phyloP scores from a whole-genome alignment of 768 basidiomycete species.

The Russula vinacea region DNA sequence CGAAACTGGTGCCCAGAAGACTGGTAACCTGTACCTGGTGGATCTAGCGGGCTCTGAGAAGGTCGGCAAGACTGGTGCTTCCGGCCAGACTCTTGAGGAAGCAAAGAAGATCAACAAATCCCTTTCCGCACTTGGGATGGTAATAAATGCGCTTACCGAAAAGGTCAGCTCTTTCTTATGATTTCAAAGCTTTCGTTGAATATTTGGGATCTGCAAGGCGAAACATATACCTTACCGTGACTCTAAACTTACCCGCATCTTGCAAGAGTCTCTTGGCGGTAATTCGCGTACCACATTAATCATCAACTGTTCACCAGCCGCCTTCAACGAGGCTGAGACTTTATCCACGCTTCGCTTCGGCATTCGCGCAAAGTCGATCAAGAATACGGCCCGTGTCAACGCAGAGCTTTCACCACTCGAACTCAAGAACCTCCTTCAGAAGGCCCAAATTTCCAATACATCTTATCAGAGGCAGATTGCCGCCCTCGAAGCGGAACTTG shows the following conservation, averaged over 20 bases:
- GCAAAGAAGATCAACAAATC: slow-evolving; percentile 99
- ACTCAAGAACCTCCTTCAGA: slow-evolving; percentile 86
- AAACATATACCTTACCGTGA: slow-evolving; percentile 98
- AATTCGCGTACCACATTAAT: slow-evolving; percentile 96
- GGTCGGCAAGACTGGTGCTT: slow-evolving; percentile 98
- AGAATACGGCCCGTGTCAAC: slow-evolving; percentile 98
- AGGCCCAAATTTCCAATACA: slow-evolving; percentile 83
- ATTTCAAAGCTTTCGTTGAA: slow-evolving; percentile 97
- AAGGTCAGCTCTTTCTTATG: slow-evolving; percentile 66
- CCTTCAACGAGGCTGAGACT: slow-evolving; percentile 96
- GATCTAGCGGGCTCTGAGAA: slow-evolving; percentile 99
- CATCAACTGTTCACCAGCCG: slow-evolving; percentile 98
- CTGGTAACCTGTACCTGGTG: slow-evolving; percentile 94
- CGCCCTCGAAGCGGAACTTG: slow-evolving; percentile 86
- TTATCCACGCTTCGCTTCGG: slow-evolving; percentile 97
- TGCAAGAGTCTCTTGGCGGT: slow-evolving; percentile 97
- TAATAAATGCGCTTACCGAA: slow-evolving; percentile 97
- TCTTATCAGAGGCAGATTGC: slow-evolving; percentile 83
- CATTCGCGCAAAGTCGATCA: slow-evolving; percentile 99
- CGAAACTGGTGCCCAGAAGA: slow-evolving; percentile 93
- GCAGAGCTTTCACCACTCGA: slow-evolving; percentile 95
- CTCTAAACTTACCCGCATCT: slow-evolving; percentile 96
- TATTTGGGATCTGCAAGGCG: slow-evolving; percentile 75
- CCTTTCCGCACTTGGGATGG: slow-evolving; percentile 96
- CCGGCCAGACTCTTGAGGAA: slow-evolving; percentile 97